Evolutionary conservation across 176 grass and related monocot genomes (phyloP), one percentile per base, ranked within the genome.

Genomic region (Oryza longistaminata): DNA sequence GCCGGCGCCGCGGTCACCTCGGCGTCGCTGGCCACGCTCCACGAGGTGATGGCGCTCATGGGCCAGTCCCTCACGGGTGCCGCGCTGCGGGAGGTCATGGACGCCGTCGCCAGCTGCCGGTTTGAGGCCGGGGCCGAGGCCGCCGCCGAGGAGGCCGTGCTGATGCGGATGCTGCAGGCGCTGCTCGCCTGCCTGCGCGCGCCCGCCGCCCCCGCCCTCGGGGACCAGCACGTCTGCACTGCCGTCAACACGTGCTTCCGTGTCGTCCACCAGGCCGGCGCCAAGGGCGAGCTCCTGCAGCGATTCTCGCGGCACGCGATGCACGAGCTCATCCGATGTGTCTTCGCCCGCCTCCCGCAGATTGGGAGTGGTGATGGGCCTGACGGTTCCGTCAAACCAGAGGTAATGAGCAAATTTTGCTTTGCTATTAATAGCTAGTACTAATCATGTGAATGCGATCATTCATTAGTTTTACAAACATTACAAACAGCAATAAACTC

Each of bases 211-310:
- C 68, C 90, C 2, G 90, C 84, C 0, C 86, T 99, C 15, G 88
- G 90, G 15, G 86, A 99, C 87, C 93, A 94, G 79, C 97, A 99
- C n/a, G 97, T 96, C 65, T 96, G 93, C 88, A 99, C 90, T 21
- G 84, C 93, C 1, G 92, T 99, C 68, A 96, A 99, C 75, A 99
- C 88, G 0, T 99, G 97, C 81, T 96, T 96, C 86, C 90, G 97
- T 24, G 92, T 96, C 46, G 93, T 96, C 7, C 92, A 99, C 75
- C 97, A 99, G 88, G 93, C 92, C 0, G 73, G 78, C 2, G 64
- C 77, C 3, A 99, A 96, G 84, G 86, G 92, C 15, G 93, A 96
- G 53, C 93, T 96, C n/a, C 87, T 99, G 84, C 93, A 99, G 85
- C 85, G 81, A 2, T 96, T 92, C 85, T 96, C 97, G 4, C 87